Evolutionary conservation across 208 protist genomes (phyloP).

Genomic region (Entamoeba invadens): DNA sequence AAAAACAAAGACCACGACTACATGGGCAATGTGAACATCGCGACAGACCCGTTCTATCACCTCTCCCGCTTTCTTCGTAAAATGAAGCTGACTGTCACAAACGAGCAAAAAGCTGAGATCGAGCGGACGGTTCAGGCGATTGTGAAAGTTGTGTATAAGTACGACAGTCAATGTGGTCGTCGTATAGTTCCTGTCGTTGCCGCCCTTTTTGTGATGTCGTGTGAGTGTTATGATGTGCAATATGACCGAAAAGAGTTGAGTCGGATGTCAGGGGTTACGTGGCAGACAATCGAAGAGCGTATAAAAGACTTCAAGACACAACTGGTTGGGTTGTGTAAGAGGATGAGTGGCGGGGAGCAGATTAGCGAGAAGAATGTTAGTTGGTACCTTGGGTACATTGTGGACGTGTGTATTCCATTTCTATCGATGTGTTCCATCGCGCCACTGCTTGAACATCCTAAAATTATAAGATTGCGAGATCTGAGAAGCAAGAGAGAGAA

Average conservation of each 20-base stretch:
- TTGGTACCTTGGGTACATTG: background rate
- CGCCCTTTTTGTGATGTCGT: background rate
- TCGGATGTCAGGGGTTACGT: background rate
- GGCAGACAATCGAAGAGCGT: background rate
- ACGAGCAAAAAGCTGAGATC: background rate
- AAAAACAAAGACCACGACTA: background rate
- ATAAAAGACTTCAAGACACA: background rate
- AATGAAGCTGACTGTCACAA: background rate
- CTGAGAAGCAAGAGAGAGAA: background rate
- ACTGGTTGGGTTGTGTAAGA: background rate
- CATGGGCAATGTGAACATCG: background rate
- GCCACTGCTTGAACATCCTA: background rate
- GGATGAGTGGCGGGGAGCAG: background rate
- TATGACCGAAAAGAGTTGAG: background rate
- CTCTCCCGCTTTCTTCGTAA: background rate
- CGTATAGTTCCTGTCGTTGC: background rate
- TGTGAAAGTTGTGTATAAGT: background rate
- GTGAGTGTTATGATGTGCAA: background rate
- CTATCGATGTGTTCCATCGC: background rate
- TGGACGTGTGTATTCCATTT: background rate
- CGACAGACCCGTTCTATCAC: background rate
- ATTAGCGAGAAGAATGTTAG: background rate
- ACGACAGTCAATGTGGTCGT: background rate
- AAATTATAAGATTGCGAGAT: background rate
- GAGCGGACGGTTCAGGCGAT: background rate